A percentile compares a stretch with the other conserved stretches of the same genome.
Conservation (phyloP, 2,329 filamentous ascomycete species). For the Herpotrichia juniperi region DNA sequence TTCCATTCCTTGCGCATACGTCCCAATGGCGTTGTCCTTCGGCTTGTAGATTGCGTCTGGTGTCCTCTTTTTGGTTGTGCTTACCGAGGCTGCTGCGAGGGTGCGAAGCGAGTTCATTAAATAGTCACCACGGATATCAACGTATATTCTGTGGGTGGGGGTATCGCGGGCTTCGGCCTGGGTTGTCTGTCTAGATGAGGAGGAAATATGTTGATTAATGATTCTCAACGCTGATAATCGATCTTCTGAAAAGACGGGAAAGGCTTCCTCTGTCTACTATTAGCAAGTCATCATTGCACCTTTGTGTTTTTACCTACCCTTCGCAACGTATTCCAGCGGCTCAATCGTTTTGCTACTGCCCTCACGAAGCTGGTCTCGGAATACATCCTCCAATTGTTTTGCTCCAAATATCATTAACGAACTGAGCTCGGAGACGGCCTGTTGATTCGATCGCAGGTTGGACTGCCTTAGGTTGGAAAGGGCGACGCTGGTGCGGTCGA, state of each 20-base stretch:
- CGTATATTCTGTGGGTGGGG: constrained; percentile 80
- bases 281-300: constrained; percentile 6
- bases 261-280: constrained; percentile 63
- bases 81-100: constrained; percentile 81
- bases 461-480: constrained; percentile 82
- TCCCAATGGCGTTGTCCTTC: constrained; percentile 89
- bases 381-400: constrained; percentile 81
- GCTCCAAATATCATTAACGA: constrained; percentile 80
- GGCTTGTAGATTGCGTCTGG: constrained; percentile 83
- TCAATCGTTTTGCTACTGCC: constrained; percentile 78
- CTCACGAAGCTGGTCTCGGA: constrained; percentile 78
- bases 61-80: constrained; percentile 74
- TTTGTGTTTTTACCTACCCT: constrained; percentile 60
- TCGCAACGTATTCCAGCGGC: constrained; percentile 90
- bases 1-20: constrained; percentile 86
- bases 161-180: constrained; percentile 61
- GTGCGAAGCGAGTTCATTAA: constrained; percentile 83
- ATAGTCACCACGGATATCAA: constrained; percentile 85
- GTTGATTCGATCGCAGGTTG: constrained; percentile 91
- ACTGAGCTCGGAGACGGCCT: constrained; percentile 80
- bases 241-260: constrained; percentile 79
- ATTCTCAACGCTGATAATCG: constrained; percentile 76
- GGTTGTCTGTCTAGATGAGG: constrained; percentile 59
- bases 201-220: constrained; percentile 78
- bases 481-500: constrained; percentile 88